These are phyloP conservation scores for Kuraishia piskuri DNA, from an alignment of 805 yeast species.

Conservation along the genomic window DNA sequence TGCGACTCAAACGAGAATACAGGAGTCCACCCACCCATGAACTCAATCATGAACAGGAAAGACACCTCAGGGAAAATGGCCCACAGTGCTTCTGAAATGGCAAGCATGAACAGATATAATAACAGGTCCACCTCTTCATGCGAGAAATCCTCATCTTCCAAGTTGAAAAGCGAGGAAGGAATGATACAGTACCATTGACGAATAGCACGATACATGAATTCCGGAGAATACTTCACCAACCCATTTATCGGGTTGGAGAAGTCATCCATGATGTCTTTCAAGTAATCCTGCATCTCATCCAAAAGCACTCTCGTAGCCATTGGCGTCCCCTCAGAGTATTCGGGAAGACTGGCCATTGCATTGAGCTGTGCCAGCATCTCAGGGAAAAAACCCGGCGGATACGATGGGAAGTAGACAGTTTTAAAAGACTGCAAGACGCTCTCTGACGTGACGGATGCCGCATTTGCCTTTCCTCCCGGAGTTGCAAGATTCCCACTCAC, in stretches of 20 bases:
- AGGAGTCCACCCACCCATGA: neutral
- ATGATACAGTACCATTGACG: constrained; percentile 7
- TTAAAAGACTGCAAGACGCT: constrained; percentile 10
- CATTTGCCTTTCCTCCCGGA: neutral
- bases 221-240: neutral
- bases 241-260: neutral
- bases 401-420: constrained; percentile 10
- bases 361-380: constrained; percentile 1
- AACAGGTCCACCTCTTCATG: constrained; percentile 8
- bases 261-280: neutral
- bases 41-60: neutral
- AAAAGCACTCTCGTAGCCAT: neutral
- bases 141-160: constrained; percentile 4
- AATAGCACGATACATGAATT: neutral
- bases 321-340: constrained; percentile 2
- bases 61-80: constrained; percentile 12
- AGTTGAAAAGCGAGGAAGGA: constrained; percentile 6
- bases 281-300: constrained; percentile 1
- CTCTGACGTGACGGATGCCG: constrained; percentile 8
- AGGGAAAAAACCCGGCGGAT: constrained; percentile 9
- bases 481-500: constrained; percentile 7
- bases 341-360: constrained; percentile 3
- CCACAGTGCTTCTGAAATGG: constrained; percentile 12
- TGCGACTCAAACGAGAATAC: neutral
- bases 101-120: constrained; percentile 10